A percentile compares a stretch with the other conserved stretches of the same genome.
Evolutionary conservation across 106 monocot species (phyloP).

Genomic region (Phalaenopsis aphrodite): DNA sequence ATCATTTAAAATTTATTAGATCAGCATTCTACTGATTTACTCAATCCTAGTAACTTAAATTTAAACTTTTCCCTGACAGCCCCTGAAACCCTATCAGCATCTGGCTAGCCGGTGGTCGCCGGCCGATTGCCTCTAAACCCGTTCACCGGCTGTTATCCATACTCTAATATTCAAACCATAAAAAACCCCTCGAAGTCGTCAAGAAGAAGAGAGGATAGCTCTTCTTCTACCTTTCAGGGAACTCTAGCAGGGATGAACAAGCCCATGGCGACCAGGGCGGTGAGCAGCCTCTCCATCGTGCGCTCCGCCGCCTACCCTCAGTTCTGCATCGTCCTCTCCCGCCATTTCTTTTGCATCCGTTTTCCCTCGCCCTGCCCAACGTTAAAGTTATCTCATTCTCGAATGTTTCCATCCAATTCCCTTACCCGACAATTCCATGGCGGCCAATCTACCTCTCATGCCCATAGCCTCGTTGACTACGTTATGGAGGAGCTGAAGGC

Average conservation of each 20-base stretch:
- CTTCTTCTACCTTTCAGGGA: not conserved
- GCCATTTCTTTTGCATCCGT: slow-evolving; percentile 17
- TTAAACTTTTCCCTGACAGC: too few species aligned
- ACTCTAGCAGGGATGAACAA: slow-evolving; percentile 9
- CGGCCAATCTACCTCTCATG: not conserved
- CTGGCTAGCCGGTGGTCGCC: too few species aligned
- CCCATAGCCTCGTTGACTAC: slow-evolving; percentile 42
- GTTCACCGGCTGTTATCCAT: too few species aligned
- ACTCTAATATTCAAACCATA: too few species aligned
- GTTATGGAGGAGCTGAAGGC: slow-evolving; percentile 50
- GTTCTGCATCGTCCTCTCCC: slow-evolving; percentile 14
- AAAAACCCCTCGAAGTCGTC: too few species aligned
- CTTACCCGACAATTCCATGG: slow-evolving; percentile 9
- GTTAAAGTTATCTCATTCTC: not conserved
- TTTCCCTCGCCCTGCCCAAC: not conserved
- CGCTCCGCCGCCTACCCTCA: slow-evolving; percentile 11
- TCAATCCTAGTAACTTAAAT: too few species aligned
- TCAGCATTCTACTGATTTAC: too few species aligned
- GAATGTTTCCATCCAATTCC: not conserved
- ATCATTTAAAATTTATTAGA: too few species aligned
- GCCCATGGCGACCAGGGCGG: slow-evolving; percentile 30
- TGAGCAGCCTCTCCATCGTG: slow-evolving; percentile 21
- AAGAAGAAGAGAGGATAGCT: not conserved
- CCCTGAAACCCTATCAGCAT: too few species aligned
- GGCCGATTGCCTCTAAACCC: too few species aligned